Base-by-base conservation (phyloP, 202 grass and related monocot genomes). In the Musa balbisiana region DNA sequence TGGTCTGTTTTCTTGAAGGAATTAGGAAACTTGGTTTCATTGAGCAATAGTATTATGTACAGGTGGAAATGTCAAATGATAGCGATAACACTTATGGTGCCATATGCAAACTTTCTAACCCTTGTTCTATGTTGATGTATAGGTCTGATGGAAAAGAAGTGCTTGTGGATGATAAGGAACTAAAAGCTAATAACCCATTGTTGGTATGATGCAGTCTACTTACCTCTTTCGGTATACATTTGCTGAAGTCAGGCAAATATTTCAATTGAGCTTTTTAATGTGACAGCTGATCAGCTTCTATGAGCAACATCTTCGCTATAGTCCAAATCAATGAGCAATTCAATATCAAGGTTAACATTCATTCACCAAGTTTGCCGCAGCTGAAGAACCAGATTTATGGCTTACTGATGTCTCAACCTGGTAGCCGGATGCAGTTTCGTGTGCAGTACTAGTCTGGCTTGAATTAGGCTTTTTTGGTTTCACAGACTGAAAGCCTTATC, bases 271-370 rank as follows among this genome's bases (percentile, higher is more conserved):
- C 22, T 12, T 83, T 83, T 73, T 77, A 83, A 10, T 63, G 56
- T 86, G 80, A 66, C 93, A 97, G 93, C 83, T 99, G 78, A 99
- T 99, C 74, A 80, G 84, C 81, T 99, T 86, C 84, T 99, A 99
- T 52, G 95, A 99, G 80, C 91, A 95, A 79, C 85, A 88, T n/a
- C 83, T 99, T 83, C 91, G 91, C 49, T 99, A 94, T 43, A 88
- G 62, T 68, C 89, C 91, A 52, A 85, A 82, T 59, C 76, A 82
- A 58, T 91, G 88, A 96, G 73, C 67, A 49, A 49, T 17, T 69
- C 27, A 16, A 51, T 25, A 70, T 51, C 50, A n/a, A 33, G 49
- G 2, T 9, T 43, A 51, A 52, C 43, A 70, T 51, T 70, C 49
- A 51, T 51, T 51, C 16, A 51, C 14, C 20, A 49, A 43, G 33